Evolutionary conservation across 768 basidiomycete genomes (phyloP), one percentile per base, ranked within the genome.

Genomic region (Pleurotus ostreatus): DNA sequence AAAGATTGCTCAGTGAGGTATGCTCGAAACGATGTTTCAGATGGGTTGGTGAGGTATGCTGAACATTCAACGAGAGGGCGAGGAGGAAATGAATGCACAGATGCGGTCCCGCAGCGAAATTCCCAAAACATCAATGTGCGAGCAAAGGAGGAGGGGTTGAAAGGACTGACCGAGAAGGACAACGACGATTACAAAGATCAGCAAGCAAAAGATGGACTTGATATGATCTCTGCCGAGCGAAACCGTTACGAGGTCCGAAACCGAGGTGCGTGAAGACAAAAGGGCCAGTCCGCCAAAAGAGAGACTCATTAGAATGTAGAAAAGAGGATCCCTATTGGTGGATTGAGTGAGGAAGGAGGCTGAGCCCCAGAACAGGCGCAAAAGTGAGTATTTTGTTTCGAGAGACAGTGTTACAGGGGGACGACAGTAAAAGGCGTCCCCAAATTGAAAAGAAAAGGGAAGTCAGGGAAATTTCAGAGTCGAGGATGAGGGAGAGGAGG

Each of bases 1-100:
- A 99, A 98, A 22, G 94, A 95, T 66, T 92, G 91, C 66, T 97
- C 94, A n/a, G 95, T 98, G 62, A 98, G 86, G 74, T 92, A 95
- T 16, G 93, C 79, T 52, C 95, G 86, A 72, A 99, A 98, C 5
- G 94, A 94, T 46, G 86, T 86, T 71, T 98, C 94, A 55, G 88
- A 85, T 20, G 96, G 96, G 71, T 98, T 98, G 34, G 94, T 92
- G 68, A 95, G 83, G 76, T 94, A 94, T 47, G 95, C 96, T 98
- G 75, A 46, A 20, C 48, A 47, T 13, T 20, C 34, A 43, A 56
- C 56, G 37, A 56, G 48, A 61, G 40, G 48, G 44, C 25, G 55
- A 43, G 25, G 57, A 57, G 38, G 57, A 49, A 23, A 61, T 49
- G 57, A 49, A 48, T 49, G 41, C 49, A 58, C 12, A 49, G 38